Base-by-base conservation (phyloP, 176 grass and related monocot species). In the Zizania latifolia region DNA sequence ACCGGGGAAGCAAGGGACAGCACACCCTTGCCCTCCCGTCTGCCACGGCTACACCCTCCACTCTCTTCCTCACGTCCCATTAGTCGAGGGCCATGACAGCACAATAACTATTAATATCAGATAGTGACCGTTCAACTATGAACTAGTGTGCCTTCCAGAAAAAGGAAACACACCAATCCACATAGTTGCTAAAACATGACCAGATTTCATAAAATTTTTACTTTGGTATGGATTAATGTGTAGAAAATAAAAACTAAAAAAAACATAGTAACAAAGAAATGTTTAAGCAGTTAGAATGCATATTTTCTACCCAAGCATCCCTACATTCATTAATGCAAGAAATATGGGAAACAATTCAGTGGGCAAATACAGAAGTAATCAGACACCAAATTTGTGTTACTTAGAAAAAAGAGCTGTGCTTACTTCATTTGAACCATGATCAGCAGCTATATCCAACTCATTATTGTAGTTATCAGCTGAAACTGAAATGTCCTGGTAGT, bases 401-500 rank as follows among this genome's bases (percentile, higher is more conserved):
- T 38, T 10, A 23, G 67, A 55, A 31, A 76, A 35, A 59, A 24
- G 61, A 74, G 36, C 6, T 64, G n/a, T 74, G 16, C 56, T 69
- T 78, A 82, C 86, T 48, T 62, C 57, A 36, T 68, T 78, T 59
- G 58, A 21, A 77, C 41, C 81, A 72, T 54, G 19, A 67, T 59
- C 55, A 57, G 48, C 67, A 53, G 28, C 62, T 72, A 76, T 63
- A 68, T 74, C 62, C 36, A 55, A 66, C 66, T 71, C 55, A 24
- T 57, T 41, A 62, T 68, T 62, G 74, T 32, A 76, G 22, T 70
- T 46, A 58, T 62, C 33, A 68, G 44, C 36, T 56, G 72, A 81
- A 77, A 71, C 70, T 13, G 61, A 72, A 58, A 51, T 72, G 76
- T 82, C 76, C 69, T 83, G 64, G 71, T 63, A 68, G 62, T 83